Base-by-base conservation (phyloP, 306 rosid genomes). In the Trifolium dubium region DNA sequence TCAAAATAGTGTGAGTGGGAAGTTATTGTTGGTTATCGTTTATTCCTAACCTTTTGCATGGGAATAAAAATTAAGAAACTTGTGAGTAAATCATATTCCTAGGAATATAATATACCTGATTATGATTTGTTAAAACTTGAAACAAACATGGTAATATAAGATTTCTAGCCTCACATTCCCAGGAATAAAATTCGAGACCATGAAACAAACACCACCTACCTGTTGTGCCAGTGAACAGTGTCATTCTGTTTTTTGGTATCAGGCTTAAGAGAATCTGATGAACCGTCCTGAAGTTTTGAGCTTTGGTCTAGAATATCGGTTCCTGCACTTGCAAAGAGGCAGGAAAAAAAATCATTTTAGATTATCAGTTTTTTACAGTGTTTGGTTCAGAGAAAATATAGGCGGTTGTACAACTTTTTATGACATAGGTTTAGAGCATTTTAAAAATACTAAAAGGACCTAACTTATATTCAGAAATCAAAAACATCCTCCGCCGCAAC, bases 191-290 rank as follows among this genome's bases (percentile, higher is more conserved):
- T 32, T 32, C 5, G 35, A 32, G 5, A 3, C 35, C 35, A 32
- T 32, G 35, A 32, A 32, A 32, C 35, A 32, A 23, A 23, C 23
- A 23, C 23, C 23, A 23, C 23, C 23, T 23, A 23, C 98, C 96
- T 92, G 41, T 85, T 76, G 81, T 95, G 98, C 98, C 99, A 95
- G 73, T 90, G 97, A 83, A 95, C 89, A 65, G 67, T 88, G 67
- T 92, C 97, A 86, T 85, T 92, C 77, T 87, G 92, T 80, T 82
- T 88, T 80, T 88, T 90, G 15, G 81, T 87, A 74, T 92, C 99
- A 76, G 75, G 74, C 80, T 86, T 95, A 17, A 81, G 84, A 77
- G 92, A 76, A 68, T 87, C 98, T 0, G 86, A 75, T n/a, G 81
- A 64, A 72, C 92, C 83, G 15, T 79, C 87, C 79, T 88, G 96